A percentile compares a stretch with the other conserved stretches of the same genome.
Conservation (phyloP, 1,284 basidiomycete species). For the Boletellus sp. region DNA sequence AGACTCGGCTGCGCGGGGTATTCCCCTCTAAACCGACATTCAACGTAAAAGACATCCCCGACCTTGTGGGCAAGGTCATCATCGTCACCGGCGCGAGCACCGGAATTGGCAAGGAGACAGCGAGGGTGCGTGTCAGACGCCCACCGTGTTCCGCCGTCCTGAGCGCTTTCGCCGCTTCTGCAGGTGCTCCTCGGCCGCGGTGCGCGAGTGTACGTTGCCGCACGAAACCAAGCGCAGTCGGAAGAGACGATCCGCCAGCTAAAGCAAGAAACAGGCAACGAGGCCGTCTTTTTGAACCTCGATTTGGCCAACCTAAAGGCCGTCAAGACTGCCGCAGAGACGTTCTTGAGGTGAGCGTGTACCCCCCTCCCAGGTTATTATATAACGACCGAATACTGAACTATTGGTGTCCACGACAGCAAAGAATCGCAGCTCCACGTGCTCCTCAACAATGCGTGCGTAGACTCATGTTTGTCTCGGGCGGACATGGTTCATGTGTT, state of each 20-base stretch:
- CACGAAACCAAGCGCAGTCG: constrained; percentile 43
- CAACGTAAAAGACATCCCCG: constrained; percentile 20
- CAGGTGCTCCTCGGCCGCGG: constrained; percentile 47
- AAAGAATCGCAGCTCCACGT: constrained; percentile 30
- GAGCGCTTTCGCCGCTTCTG: too few species aligned
- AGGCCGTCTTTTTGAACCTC: constrained; percentile 47
- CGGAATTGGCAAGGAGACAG: constrained; percentile 25
- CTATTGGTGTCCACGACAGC: constrained; percentile 27
- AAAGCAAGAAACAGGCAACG: constrained; percentile 39
- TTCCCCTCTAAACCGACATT: constrained; percentile 18
- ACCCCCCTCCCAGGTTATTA: too few species aligned
- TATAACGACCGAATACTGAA: neutral
- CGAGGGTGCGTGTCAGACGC: constrained; percentile 5
- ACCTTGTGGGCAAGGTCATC: constrained; percentile 28
- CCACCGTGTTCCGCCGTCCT: neutral
- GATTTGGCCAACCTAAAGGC: constrained; percentile 53
- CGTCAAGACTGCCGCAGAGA: constrained; percentile 45
- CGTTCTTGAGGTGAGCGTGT: constrained; percentile 37
- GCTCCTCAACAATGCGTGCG: constrained; percentile 29
- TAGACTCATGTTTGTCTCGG: neutral
- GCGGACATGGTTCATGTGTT: too few species aligned
- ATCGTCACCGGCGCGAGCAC: constrained; percentile 30
- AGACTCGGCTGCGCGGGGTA: constrained; percentile 11
- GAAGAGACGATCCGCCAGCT: constrained; percentile 48
- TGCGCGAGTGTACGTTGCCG: constrained; percentile 60